A percentile compares a stretch with the other conserved stretches of the same genome.
Conservation (phyloP, 805 yeast species). For the Ogataea polymorpha region DNA sequence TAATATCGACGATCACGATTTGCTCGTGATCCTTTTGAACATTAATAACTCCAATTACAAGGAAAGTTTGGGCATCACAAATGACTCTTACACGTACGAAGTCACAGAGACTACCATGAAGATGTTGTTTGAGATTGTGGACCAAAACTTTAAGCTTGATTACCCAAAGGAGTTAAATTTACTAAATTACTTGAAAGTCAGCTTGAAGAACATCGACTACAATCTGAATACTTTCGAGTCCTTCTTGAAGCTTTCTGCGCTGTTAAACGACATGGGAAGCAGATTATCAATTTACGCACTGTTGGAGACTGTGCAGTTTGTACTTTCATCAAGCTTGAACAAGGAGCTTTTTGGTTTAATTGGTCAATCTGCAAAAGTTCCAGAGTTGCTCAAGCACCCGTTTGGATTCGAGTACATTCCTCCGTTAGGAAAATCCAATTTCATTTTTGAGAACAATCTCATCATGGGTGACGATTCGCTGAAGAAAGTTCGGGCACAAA, state of each 20-base stretch:
- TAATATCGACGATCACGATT: slow-evolving; percentile 10
- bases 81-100: slow-evolving; percentile 8
- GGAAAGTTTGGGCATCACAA: slow-evolving; percentile 22
- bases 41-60: slow-evolving; percentile 19
- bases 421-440: slow-evolving; percentile 28
- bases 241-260: slow-evolving; percentile 20
- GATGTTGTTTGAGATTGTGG: slow-evolving; percentile 31
- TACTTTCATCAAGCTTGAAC: slow-evolving; percentile 22
- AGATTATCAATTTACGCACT: slow-evolving; percentile 36
- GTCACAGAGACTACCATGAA: slow-evolving; percentile 21
- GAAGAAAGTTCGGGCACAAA: slow-evolving; percentile 8
- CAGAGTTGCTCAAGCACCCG: slow-evolving; percentile 10
- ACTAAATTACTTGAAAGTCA: slow-evolving; percentile 19
- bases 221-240: slow-evolving; percentile 19
- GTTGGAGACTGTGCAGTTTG: slow-evolving; percentile 26
- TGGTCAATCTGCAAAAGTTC: slow-evolving; percentile 9
- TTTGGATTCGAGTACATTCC: slow-evolving; percentile 30
- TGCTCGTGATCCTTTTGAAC: slow-evolving; percentile 15
- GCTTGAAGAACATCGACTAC: slow-evolving; percentile 20
- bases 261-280: slow-evolving; percentile 32
- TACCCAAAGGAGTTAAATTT: slow-evolving; percentile 21
- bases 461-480: slow-evolving; percentile 12
- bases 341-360: slow-evolving; percentile 8
- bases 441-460: slow-evolving; percentile 25
- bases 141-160: slow-evolving; percentile 30